Conservation (phyloP, 2,329 filamentous ascomycete species). For the Penicillium sp. region DNA sequence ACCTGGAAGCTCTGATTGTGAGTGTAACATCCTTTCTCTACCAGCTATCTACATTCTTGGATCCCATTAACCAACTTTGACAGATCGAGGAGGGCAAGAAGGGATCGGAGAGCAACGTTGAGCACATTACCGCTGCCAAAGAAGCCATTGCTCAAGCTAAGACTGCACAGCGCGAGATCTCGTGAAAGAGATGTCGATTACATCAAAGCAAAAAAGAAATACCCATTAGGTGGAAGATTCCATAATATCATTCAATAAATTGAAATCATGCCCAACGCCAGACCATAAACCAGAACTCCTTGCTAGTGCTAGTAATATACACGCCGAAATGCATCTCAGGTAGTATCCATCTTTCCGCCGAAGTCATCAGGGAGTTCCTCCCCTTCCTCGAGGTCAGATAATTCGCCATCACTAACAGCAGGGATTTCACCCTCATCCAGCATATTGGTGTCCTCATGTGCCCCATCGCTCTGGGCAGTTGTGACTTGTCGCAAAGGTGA, state of each 20-base stretch:
- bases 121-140: constrained; percentile 36
- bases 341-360: constrained; percentile 59
- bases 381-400: constrained; percentile 39
- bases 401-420: constrained; percentile 27
- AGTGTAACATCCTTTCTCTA: constrained; percentile 32
- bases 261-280: constrained; percentile 18
- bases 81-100: constrained; percentile 36
- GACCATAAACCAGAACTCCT: constrained; percentile 21
- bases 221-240: constrained; percentile 5
- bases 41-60: background rate
- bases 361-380: constrained; percentile 45
- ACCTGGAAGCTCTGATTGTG: constrained; percentile 68
- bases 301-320: constrained; percentile 22
- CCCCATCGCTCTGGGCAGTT: constrained; percentile 32
- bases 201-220: background rate
- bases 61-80: constrained; percentile 2
- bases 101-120: constrained; percentile 33
- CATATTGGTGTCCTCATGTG: constrained; percentile 53
- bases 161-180: constrained; percentile 33
- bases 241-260: constrained; percentile 17
- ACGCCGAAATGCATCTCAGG: constrained; percentile 18
- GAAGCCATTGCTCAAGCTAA: constrained; percentile 36
- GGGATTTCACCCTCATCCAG: constrained; percentile 43
- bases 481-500: constrained; percentile 35
- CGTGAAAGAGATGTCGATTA: constrained; percentile 18